A percentile compares a stretch with the other conserved stretches of the same genome.
phyloP scores from a whole-genome alignment of 2,329 filamentous ascomycete species.

The Xylariaceae sp. region DNA sequence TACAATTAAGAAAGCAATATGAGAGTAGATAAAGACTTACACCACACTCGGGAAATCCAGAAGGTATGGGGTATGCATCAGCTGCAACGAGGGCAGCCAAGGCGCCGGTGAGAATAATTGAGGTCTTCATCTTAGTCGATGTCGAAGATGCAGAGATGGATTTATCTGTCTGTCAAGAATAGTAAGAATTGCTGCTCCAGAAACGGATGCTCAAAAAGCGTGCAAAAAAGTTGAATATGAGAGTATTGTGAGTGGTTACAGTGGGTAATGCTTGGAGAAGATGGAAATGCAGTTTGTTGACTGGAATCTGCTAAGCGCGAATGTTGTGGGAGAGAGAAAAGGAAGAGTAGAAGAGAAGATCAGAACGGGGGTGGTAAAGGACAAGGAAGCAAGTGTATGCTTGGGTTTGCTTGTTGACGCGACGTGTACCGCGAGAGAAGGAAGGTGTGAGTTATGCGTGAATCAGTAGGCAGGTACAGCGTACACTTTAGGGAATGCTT shows the following conservation, averaged over 20 bases:
- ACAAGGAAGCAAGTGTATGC: no score
- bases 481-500: not conserved
- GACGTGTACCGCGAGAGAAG: not conserved
- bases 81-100: conserved; percentile 49
- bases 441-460: conserved; percentile 9
- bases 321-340: conserved; percentile 23
- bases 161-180: conserved; percentile 28
- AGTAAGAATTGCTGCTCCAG: conserved; percentile 42
- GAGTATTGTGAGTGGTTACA: conserved; percentile 25
- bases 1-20: not conserved
- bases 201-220: conserved; percentile 43
- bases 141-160: conserved; percentile 9
- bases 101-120: conserved; percentile 50
- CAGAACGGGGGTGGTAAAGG: not conserved
- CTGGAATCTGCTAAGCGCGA: conserved; percentile 29
- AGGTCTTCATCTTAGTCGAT: conserved; percentile 57
- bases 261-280: conserved; percentile 33
- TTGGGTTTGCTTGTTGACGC: conserved; percentile 5
- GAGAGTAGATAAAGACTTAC: conserved; percentile 49
- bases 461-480: conserved; percentile 10
- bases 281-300: conserved; percentile 34
- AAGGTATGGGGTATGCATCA: conserved; percentile 46
- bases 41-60: conserved; percentile 56
- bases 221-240: conserved; percentile 37
- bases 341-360: conserved; percentile 9